Conservation (phyloP, 352 stramenopile genomes). For the Globisporangium yorkense region DNA sequence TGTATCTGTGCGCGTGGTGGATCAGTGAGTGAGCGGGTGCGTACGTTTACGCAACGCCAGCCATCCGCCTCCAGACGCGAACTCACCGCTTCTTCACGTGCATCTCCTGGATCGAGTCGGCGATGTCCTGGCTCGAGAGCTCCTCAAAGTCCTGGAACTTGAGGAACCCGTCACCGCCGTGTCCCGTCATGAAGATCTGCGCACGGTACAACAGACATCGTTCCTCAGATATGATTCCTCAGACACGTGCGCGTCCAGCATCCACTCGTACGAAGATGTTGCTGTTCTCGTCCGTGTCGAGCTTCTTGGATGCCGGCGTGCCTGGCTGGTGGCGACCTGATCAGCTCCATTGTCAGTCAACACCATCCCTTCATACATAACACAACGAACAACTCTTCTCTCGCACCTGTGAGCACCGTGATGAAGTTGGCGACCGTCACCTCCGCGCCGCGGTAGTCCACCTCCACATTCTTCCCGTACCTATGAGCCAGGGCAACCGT, state of each 20-base stretch:
- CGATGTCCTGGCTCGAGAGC: conserved; percentile 93
- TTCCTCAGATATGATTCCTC: background rate
- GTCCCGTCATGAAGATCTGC: conserved; percentile 91
- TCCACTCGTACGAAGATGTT: conserved; percentile 71
- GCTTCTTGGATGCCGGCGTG: conserved; percentile 85
- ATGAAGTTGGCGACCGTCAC: conserved; percentile 97
- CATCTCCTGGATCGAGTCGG: conserved; percentile 93
- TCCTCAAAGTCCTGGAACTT: conserved; percentile 99
- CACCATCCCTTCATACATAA: too few relatives aligned
- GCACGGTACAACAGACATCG: background rate
- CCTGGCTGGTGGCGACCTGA: conserved; percentile 80
- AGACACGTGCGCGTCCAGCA: too few relatives aligned
- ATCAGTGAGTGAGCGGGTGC: background rate
- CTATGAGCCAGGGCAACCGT: conserved; percentile 11
- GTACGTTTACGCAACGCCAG: background rate
- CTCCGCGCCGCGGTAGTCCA: conserved; percentile 94
- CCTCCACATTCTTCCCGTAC: conserved; percentile 89
- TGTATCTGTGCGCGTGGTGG: conserved; percentile 52
- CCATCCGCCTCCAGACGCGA: background rate
- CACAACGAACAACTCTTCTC: too few relatives aligned
- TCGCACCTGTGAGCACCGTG: conserved; percentile 84
- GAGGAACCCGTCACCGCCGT: conserved; percentile 96
- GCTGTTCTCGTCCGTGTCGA: conserved; percentile 87
- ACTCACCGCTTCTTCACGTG: conserved; percentile 83
- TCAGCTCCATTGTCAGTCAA: too few relatives aligned